Evolutionary conservation across 2,329 filamentous ascomycete species (phyloP).

Genomic region (Aspergillus candidus): DNA sequence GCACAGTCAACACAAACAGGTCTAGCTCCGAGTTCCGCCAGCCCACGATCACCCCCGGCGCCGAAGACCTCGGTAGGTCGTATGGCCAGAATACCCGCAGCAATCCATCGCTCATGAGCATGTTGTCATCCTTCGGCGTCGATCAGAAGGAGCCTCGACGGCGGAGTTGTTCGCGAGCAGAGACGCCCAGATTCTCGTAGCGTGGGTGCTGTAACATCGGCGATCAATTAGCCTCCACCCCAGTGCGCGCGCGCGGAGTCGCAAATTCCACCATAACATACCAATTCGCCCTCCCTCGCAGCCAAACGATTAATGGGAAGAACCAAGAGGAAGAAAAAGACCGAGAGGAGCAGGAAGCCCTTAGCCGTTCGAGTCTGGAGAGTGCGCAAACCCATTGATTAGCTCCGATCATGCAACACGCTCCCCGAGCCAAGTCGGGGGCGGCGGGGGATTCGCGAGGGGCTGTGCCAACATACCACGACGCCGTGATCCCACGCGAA

Average conservation of each 20-base stretch:
- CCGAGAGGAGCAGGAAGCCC: constrained; percentile 73
- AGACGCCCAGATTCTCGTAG: constrained; percentile 70
- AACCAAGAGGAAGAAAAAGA: constrained; percentile 78
- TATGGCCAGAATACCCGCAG: constrained; percentile 99
- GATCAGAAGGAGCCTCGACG: constrained; percentile 86
- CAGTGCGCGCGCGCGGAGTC: constrained; percentile 2
- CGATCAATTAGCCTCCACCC: constrained; percentile 5
- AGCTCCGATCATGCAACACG: neutral
- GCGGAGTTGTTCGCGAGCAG: constrained; percentile 89
- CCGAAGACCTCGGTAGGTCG: constrained; percentile 65
- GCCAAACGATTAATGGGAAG: constrained; percentile 81
- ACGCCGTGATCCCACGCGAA: constrained; percentile 99
- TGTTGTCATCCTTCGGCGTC: constrained; percentile 48
- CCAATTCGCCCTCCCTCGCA: constrained; percentile 69
- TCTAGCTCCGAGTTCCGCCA: constrained; percentile 92
- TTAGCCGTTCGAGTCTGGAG: constrained; percentile 73
- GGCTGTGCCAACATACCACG: constrained; percentile 57
- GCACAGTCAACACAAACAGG: constrained; percentile 79
- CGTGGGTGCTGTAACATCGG: constrained; percentile 66
- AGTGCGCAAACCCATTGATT: constrained; percentile 1
- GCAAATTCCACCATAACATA: constrained; percentile 43
- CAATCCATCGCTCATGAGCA: constrained; percentile 69
- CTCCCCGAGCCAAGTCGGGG: neutral
- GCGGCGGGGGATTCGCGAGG: constrained; percentile 4
- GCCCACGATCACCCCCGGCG: constrained; percentile 81